Conservation (phyloP, 768 basidiomycete species). For the Ephemerocybe angulata region DNA sequence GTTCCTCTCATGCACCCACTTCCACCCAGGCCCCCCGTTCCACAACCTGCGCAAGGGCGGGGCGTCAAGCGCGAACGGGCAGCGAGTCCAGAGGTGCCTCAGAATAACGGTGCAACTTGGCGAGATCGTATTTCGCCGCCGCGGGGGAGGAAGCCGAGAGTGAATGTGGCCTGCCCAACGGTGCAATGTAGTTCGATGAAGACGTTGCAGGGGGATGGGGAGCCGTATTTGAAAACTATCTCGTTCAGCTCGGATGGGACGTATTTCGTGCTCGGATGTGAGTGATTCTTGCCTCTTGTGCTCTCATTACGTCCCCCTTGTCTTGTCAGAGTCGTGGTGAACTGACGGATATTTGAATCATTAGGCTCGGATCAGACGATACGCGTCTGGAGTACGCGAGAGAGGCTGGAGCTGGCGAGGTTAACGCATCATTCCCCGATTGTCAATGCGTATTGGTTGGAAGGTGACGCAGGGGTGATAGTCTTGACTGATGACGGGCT, state of each 20-base stretch:
- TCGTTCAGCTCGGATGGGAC: slow-evolving; percentile 51
- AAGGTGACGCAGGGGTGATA: slow-evolving; percentile 52
- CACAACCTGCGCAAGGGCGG: slow-evolving; percentile 3
- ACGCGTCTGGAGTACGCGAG: slow-evolving; percentile 57
- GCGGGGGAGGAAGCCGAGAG: not conserved
- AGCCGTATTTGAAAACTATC: slow-evolving; percentile 45
- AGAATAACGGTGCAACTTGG: not conserved
- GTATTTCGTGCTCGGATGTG: slow-evolving; percentile 56
- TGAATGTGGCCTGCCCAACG: slow-evolving; percentile 43
- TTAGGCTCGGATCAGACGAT: slow-evolving; percentile 60
- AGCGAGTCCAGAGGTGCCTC: slow-evolving; percentile 4
- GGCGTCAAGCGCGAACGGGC: slow-evolving; percentile 23
- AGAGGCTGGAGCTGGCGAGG: slow-evolving; percentile 49
- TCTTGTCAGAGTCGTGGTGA: too few species aligned
- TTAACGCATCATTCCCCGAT: slow-evolving; percentile 50
- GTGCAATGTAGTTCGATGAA: slow-evolving; percentile 34
- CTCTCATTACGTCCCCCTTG: slow-evolving; percentile 5
- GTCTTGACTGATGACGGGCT: slow-evolving; percentile 56
- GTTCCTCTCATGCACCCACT: not conserved
- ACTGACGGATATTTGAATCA: too few species aligned
- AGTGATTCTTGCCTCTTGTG: slow-evolving; percentile 21
- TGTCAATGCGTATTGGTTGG: slow-evolving; percentile 56
- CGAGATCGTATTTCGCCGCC: not conserved
- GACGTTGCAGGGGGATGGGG: slow-evolving; percentile 43
- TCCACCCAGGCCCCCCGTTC: slow-evolving; percentile 1